phyloP scores from a whole-genome alignment of 2,329 filamentous ascomycete species.

The Mollisia scopiformis region DNA sequence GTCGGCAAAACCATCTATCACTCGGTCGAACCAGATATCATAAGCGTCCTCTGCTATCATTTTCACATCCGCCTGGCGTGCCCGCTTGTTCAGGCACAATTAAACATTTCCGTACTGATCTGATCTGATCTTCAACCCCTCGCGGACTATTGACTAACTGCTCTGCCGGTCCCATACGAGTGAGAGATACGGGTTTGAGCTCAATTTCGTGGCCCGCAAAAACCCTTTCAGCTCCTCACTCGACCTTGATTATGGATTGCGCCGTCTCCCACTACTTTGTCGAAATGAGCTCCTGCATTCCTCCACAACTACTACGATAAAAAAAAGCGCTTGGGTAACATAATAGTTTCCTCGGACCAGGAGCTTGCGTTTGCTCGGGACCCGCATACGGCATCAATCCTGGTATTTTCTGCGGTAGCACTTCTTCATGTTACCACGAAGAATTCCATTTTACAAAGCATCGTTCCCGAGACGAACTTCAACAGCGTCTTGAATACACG shows the following conservation, averaged over 20 bases:
- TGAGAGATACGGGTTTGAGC: background rate
- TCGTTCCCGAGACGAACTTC: conserved; percentile 21
- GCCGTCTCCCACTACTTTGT: conserved; percentile 11
- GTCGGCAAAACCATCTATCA: background rate
- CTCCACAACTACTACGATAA: conserved; percentile 14
- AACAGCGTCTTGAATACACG: background rate
- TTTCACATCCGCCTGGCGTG: background rate
- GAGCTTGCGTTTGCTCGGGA: conserved; percentile 23
- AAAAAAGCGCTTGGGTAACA: conserved; percentile 7
- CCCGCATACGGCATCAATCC: conserved; percentile 28
- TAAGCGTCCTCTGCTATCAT: background rate
- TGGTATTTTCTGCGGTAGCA: conserved; percentile 25
- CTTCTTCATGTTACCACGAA: conserved; percentile 26
- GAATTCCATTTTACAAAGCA: conserved; percentile 14
- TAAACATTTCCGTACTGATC: background rate
- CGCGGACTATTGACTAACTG: background rate
- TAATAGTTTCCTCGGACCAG: conserved; percentile 8
- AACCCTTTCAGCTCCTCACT: conserved; percentile 1
- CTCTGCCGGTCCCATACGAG: background rate
- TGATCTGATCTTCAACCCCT: background rate
- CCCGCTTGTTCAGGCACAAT: background rate
- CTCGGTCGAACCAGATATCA: background rate
- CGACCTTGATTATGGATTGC: conserved; percentile 11
- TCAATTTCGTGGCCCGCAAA: conserved; percentile 1
- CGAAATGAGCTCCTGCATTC: conserved; percentile 18